Evolutionary conservation across 2,329 filamentous ascomycete species (phyloP), one percentile per base, ranked within the genome.

Genomic region (Grosmannia serpens): DNA sequence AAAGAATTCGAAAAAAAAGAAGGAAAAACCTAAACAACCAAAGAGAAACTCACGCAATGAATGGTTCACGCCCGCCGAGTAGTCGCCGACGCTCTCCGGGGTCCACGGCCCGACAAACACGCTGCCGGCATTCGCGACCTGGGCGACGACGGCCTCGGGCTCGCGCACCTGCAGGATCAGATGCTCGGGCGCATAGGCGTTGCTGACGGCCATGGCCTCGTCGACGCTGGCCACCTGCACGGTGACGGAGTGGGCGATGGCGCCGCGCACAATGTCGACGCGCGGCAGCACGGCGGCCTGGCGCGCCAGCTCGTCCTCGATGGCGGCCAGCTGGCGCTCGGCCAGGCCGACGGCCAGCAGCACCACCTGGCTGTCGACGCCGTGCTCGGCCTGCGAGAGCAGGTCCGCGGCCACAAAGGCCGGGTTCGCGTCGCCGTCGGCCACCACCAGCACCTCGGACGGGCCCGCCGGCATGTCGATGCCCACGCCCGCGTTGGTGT

Each of bases 381-480:
- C 94, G 74, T 99, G 94, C 74, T 99, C 94, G 1, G 94, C 94
- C 74, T 99, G 94, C 49, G 72, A 95, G 55, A 99, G 80, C 24
- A 99, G 81, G 70, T 99, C 94, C 2, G 90, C 95, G 6, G 94
- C 94, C 55, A 99, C 92, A 69, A 97, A 99, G 0, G 89, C 90
- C 5, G 94, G 92, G 70, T 95, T 92, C 55, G 94, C 85, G 55
- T 86, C 80, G 70, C 85, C 83, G 74, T 99, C 94, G 33, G 94
- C 94, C 56, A 99, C 81, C 59, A 99, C 94, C n/a, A 99, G 82
- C 3, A 99, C 91, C 71, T 99, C 94, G 41, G 91, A 96, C 0
- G 94, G 94, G 0, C 94, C 94, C 41, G 94, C 94, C 13, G 94
- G 94, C 94, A 99, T 99, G 70, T 99, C 94, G 67, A 99, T 99